Conservation (phyloP, 2,329 filamentous ascomycete genomes). For the Exophiala viscosa region DNA sequence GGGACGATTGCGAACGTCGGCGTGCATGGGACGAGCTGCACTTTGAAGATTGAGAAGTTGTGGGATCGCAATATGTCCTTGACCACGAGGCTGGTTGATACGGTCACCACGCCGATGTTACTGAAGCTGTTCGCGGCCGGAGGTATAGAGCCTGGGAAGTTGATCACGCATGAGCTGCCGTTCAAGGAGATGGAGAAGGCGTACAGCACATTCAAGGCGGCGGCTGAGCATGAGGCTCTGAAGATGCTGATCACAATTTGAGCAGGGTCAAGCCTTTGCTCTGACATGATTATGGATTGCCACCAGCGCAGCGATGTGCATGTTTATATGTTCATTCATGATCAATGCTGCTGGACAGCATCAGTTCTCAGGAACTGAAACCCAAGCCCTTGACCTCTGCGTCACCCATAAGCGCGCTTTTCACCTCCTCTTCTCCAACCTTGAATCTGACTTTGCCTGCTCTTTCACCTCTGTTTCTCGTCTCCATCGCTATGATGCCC, state of each 20-base stretch:
- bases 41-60: slow-evolving; percentile 51
- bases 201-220: slow-evolving; percentile 43
- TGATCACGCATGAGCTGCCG: slow-evolving; percentile 48
- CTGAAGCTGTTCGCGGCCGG: slow-evolving; percentile 45
- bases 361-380: slow-evolving; percentile 37
- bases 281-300: not conserved
- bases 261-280: not conserved
- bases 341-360: not conserved
- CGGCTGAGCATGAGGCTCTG: slow-evolving; percentile 42
- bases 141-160: slow-evolving; percentile 40
- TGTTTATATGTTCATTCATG: not conserved
- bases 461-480: slow-evolving; percentile 69
- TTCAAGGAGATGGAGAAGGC: slow-evolving; percentile 44
- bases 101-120: slow-evolving; percentile 48
- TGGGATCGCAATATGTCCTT: slow-evolving; percentile 56
- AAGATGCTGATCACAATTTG: slow-evolving; percentile 41
- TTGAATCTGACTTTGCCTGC: slow-evolving; percentile 82
- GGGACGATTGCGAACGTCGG: slow-evolving; percentile 57
- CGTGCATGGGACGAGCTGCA: slow-evolving; percentile 54
- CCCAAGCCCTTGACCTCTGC: slow-evolving; percentile 78
- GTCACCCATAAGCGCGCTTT: slow-evolving; percentile 82
- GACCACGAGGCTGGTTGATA: slow-evolving; percentile 49
- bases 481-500: slow-evolving; percentile 81
- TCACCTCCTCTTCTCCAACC: slow-evolving; percentile 86
- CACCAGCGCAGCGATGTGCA: not conserved